Base-by-base conservation (phyloP, 176 grass and related monocot genomes). In the Echinochloa phyllopogon region DNA sequence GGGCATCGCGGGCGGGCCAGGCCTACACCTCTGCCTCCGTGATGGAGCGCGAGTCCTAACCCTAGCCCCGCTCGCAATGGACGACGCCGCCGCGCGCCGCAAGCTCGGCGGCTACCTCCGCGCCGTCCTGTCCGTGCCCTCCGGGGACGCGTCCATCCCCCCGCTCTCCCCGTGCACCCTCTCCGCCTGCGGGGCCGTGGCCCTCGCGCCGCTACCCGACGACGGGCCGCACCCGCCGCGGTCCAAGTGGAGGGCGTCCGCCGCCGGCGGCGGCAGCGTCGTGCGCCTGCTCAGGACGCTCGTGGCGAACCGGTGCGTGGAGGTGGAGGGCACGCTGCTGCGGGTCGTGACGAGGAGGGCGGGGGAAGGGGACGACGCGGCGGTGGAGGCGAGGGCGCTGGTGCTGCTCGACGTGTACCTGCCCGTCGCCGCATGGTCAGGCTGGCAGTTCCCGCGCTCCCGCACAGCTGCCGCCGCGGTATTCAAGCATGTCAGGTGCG, bases 71-170 rank as follows among this genome's bases (percentile, higher is more conserved):
- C 13, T 5, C 16, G 65, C 48, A 50, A 57, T 23, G 18, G 36
- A 73, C 71, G 47, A 40, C 76, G 78, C 61, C 8, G 68, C 66
- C 7, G 18, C 27, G 42, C 64, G 43, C 58, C 81, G 79, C 49
- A 99, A 91, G 89, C 82, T 96, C 6, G 82, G 81, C 39, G 93
- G 96, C 39, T 99, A 86, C 88, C 85, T 99, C n/a, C 91, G 90
- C 66, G 84, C n/a, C 2, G 83, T 99, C 1, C 36, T 99, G 25
- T 85, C 93, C 44, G 16, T 90, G 0, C 27, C 84, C 6, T 27
- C 40, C n/a, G 40, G 14, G 0, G 0, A 52, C 5, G 6, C 29
- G 0, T 76, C 58, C 23, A 15, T 91, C 13, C 33, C 25, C 0
- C 76, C 80, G 1, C 62, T 86, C 21, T 64, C 89, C 12, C 69